phyloP scores from a whole-genome alignment of 2,329 filamentous ascomycete genomes.

The Helicocarpus griseus region DNA sequence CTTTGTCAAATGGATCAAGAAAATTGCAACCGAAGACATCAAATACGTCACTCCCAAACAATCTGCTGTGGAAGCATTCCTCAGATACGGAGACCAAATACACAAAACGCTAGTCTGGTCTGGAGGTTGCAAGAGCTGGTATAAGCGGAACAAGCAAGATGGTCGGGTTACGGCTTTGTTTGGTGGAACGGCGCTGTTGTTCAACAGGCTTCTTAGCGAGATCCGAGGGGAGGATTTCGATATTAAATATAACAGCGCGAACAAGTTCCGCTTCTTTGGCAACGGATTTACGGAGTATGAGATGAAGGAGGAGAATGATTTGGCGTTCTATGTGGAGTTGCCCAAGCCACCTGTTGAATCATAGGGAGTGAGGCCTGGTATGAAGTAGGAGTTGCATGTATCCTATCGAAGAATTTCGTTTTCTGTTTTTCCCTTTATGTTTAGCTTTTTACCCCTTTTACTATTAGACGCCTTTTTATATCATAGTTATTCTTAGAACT shows the following conservation, averaged over 20 bases:
- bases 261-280: conserved; percentile 14
- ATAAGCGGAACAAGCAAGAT: conserved; percentile 9
- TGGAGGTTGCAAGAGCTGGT: conserved; percentile 11
- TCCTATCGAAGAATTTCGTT: too few relatives aligned
- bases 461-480: too few relatives aligned
- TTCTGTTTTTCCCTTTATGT: too few relatives aligned
- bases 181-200: conserved; percentile 17
- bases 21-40: background rate
- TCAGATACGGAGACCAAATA: conserved; percentile 7
- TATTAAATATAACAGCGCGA: conserved; percentile 13
- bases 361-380: too few relatives aligned
- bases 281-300: conserved; percentile 13
- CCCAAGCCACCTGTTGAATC: too few relatives aligned
- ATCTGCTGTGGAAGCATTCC: background rate
- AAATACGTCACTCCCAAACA: background rate
- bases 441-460: too few relatives aligned
- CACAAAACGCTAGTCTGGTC: conserved; percentile 7
- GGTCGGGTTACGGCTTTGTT: conserved; percentile 14
- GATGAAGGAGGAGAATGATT: background rate
- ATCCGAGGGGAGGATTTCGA: conserved; percentile 15
- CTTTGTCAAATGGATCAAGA: background rate
- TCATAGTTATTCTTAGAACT: too few relatives aligned
- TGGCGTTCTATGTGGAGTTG: conserved; percentile 4
- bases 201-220: background rate
- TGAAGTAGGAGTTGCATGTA: too few relatives aligned